Base-by-base conservation (phyloP, 2,329 filamentous ascomycete genomes). In the Verticillium nonalfalfae region DNA sequence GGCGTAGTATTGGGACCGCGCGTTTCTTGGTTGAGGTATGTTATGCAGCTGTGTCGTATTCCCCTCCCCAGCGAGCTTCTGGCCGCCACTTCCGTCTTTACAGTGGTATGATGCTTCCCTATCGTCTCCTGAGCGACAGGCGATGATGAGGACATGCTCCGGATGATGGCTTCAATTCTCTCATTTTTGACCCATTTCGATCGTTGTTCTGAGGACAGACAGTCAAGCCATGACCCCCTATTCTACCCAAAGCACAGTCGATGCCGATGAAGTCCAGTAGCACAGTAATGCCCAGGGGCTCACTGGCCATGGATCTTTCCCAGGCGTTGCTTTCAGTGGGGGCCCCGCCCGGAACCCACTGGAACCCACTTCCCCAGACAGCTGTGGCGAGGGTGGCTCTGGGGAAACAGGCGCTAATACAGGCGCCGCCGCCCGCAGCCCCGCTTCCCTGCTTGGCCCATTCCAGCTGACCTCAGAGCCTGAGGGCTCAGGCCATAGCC, bases 291-390 rank as follows among this genome's bases (percentile, higher is more conserved):
- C 45, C 10, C 45, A 52, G 45, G 45, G 45, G 45, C 45, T 52
- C 45, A 52, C 45, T 52, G 45, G 45, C 45, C 45, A 18, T 11
- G 9, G 15, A 57, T 13, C 56, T 7, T n/a, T 26, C 57, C 57
- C 15, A 39, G 57, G 38, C 57, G 33, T 15, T 58, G 26, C 38
- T 40, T 50, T 39, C 57, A 58, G 57, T 58, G 57, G 62, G 61
- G 58, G 58, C 45, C 33, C 58, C 56, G 58, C 63, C 55, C 35
- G 21, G 45, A 52, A 52, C 45, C 45, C 45, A 52, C 45, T 36
- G 33, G 57, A 50, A 59, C 58, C 63, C 63, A 65, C 63, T 65
- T 65, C 63, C 63, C 63, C 63, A 65, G 63, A 65, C 62, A 36
- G 57, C 62, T 65, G 63, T 62, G 59, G 57, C 57, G n/a, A 57